Evolutionary conservation across 2,329 filamentous ascomycete species (phyloP).

Genomic region (Byssothecium circinans): DNA sequence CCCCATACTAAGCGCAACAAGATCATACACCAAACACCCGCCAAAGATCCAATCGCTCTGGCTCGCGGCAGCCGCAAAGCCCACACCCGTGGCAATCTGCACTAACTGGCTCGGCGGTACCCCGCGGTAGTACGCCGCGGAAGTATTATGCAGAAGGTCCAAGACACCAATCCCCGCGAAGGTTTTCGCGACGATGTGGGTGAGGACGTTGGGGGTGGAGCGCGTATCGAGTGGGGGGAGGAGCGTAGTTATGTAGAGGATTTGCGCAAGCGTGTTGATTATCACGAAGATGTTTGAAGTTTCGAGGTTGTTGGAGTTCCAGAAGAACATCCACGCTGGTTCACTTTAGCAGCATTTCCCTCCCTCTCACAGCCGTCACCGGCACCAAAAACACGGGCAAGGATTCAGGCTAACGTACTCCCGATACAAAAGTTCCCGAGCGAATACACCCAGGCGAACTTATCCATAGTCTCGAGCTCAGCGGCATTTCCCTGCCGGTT

Average conservation of each 20-base stretch:
- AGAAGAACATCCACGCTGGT: conserved; percentile 67
- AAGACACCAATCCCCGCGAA: conserved; percentile 64
- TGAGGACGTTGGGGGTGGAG: conserved; percentile 57
- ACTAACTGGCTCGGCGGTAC: conserved; percentile 50
- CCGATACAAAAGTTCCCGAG: conserved; percentile 63
- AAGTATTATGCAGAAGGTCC: conserved; percentile 61
- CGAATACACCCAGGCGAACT: conserved; percentile 58
- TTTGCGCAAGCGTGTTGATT: conserved; percentile 57
- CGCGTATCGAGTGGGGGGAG: conserved; percentile 54
- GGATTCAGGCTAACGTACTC: too few relatives aligned
- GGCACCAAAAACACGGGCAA: too few relatives aligned
- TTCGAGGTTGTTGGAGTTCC: conserved; percentile 57
- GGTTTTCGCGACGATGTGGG: conserved; percentile 60
- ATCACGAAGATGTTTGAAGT: conserved; percentile 59
- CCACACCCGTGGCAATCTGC: conserved; percentile 57
- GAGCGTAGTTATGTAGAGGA: conserved; percentile 56
- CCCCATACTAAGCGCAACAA: conserved; percentile 57
- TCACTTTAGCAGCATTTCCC: too few relatives aligned
- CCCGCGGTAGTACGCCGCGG: conserved; percentile 58
- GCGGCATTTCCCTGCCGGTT: conserved; percentile 49
- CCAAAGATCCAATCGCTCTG: conserved; percentile 64
- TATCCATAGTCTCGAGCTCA: conserved; percentile 54
- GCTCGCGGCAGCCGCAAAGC: conserved; percentile 54
- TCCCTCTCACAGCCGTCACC: too few relatives aligned
- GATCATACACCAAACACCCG: conserved; percentile 61